A percentile compares a stretch with the other conserved stretches of the same genome.
Evolutionary conservation across 2,329 filamentous ascomycete species (phyloP).

Genomic region (Penicillium psychrosexuale): DNA sequence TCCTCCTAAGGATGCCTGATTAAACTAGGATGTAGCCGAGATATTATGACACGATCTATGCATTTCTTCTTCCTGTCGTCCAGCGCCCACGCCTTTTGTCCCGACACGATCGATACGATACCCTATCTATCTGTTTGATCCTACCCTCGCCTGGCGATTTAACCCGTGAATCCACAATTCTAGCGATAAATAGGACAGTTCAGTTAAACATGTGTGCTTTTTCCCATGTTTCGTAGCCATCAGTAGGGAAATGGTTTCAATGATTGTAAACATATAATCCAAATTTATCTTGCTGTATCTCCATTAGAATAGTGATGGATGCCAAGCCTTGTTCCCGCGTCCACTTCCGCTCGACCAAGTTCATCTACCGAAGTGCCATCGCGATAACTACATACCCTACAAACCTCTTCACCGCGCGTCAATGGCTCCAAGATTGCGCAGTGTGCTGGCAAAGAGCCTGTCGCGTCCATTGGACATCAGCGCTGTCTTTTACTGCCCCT

Average conservation of each 20-base stretch:
- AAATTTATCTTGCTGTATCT: neutral
- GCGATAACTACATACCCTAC: slow-evolving; percentile 1
- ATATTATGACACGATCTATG: slow-evolving; percentile 28
- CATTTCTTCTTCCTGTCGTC: slow-evolving; percentile 24
- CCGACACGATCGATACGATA: slow-evolving; percentile 28
- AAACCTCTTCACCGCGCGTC: slow-evolving; percentile 5
- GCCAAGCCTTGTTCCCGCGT: slow-evolving; percentile 24
- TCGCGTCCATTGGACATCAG: slow-evolving; percentile 25
- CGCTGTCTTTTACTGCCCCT: slow-evolving; percentile 40
- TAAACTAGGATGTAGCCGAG: slow-evolving; percentile 18
- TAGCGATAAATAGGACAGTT: slow-evolving; percentile 15
- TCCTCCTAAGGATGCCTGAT: slow-evolving; percentile 26
- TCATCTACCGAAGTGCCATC: slow-evolving; percentile 6
- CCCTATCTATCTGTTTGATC: slow-evolving; percentile 25
- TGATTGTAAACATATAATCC: neutral
- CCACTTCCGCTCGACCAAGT: slow-evolving; percentile 17
- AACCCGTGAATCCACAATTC: slow-evolving; percentile 11
- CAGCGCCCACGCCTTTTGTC: slow-evolving; percentile 23
- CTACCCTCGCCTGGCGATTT: slow-evolving; percentile 12
- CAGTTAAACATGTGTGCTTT: slow-evolving; percentile 10
- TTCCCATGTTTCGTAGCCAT: slow-evolving; percentile 2
- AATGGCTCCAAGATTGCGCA: slow-evolving; percentile 43
- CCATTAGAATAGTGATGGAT: neutral
- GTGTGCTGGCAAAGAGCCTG: slow-evolving; percentile 36
- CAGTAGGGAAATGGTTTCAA: neutral